Evolutionary conservation across 2,329 filamentous ascomycete genomes (phyloP).

Genomic region (Epicoccum sorghinum): DNA sequence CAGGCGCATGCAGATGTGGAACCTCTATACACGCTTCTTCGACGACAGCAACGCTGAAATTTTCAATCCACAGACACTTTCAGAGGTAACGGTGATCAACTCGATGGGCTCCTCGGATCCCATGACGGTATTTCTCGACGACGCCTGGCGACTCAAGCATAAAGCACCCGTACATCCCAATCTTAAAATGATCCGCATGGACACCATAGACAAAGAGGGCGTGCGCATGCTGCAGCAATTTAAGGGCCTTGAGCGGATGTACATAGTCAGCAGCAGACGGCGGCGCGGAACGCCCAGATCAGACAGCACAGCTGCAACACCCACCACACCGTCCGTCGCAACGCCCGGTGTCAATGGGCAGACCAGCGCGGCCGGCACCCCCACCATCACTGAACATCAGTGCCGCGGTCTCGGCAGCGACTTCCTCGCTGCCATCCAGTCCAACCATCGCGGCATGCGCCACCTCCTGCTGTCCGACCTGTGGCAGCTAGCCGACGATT

Average conservation of each 20-base stretch:
- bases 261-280: constrained; percentile 55
- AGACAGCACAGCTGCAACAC: constrained; percentile 36
- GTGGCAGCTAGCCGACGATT: constrained; percentile 58
- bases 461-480: constrained; percentile 63
- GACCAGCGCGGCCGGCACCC: constrained; percentile 28
- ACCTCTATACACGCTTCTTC: constrained; percentile 62
- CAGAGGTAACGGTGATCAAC: constrained; percentile 61
- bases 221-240: constrained; percentile 52
- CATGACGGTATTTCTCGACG: constrained; percentile 61
- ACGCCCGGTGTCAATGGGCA: constrained; percentile 22
- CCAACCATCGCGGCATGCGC: constrained; percentile 57
- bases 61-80: constrained; percentile 49
- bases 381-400: constrained; percentile 32
- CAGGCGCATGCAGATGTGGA: constrained; percentile 61
- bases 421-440: constrained; percentile 59
- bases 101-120: constrained; percentile 55
- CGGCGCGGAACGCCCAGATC: constrained; percentile 29
- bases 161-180: constrained; percentile 35
- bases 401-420: constrained; percentile 48
- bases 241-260: constrained; percentile 57
- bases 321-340: constrained; percentile 35
- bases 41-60: constrained; percentile 53
- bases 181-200: constrained; percentile 57
- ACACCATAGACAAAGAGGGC: constrained; percentile 55
- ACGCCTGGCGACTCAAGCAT: constrained; percentile 55